Percentiles rank a stretch among this genome's conserved stretches.
These are phyloP conservation scores for Colletotrichum falcatum DNA, from an alignment of 2,329 filamentous ascomycete species.

Conservation along the genomic window DNA sequence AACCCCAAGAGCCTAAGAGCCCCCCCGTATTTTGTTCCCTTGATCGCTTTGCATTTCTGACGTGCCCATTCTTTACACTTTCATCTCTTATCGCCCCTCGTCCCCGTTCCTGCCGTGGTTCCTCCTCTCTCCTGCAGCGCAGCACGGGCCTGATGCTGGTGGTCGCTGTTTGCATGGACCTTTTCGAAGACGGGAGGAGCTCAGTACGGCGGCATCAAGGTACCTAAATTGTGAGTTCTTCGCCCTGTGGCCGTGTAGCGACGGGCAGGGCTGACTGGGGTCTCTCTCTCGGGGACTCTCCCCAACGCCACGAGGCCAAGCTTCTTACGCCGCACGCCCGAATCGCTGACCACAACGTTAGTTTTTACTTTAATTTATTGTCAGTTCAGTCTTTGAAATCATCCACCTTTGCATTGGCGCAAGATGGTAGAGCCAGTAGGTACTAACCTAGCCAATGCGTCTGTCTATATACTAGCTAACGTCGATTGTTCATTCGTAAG, in stretches of 20 bases:
- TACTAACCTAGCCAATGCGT: background rate
- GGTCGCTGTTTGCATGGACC: background rate
- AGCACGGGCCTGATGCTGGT: slow-evolving; percentile 28
- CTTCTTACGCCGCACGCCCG: background rate
- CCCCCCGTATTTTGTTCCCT: too few relatives aligned
- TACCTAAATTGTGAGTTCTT: background rate
- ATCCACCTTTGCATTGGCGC: slow-evolving; percentile 20
- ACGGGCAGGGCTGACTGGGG: slow-evolving; percentile 17
- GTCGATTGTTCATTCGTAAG: background rate
- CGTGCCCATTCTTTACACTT: slow-evolving; percentile 10
- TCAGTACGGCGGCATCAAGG: too few relatives aligned
- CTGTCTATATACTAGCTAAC: background rate
- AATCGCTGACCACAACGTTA: background rate
- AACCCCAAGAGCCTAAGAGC: too few relatives aligned
- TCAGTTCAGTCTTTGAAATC: background rate
- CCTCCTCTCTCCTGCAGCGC: too few relatives aligned
- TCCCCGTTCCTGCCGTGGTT: background rate
- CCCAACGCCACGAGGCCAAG: slow-evolving; percentile 3
- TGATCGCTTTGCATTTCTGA: background rate
- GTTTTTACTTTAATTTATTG: background rate
- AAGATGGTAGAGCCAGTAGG: background rate
- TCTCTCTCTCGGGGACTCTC: background rate
- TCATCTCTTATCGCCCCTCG: slow-evolving; percentile 1
- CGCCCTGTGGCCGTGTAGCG: background rate
- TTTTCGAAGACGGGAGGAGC: background rate